phyloP scores from a whole-genome alignment of 257 asterid species.

The Paulownia fortunei region DNA sequence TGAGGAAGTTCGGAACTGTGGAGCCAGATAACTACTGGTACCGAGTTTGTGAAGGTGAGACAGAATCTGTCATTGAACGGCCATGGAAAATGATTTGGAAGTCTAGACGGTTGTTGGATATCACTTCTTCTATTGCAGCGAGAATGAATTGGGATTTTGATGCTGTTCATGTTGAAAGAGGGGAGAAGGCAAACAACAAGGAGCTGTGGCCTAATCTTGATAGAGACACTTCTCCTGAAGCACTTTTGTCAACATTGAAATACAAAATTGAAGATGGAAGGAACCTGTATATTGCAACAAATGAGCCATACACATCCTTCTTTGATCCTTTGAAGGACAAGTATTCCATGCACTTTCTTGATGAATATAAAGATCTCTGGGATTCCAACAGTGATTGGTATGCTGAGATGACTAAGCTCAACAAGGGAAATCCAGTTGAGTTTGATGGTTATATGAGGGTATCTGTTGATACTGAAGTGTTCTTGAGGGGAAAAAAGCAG shows the following conservation, averaged over 20 bases:
- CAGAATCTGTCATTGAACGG: conserved; percentile 54
- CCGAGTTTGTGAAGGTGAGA: conserved; percentile 73
- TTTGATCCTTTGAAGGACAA: conserved; percentile 69
- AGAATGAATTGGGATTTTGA: conserved; percentile 76
- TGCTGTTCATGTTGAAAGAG: conserved; percentile 65
- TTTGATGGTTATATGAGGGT: conserved; percentile 75
- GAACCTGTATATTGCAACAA: conserved; percentile 61
- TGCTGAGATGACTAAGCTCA: conserved; percentile 59
- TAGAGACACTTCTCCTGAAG: conserved; percentile 64
- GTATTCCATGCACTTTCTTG: conserved; percentile 68
- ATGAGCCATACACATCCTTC: conserved; percentile 52
- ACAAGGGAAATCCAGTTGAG: conserved; percentile 60
- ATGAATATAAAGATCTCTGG: conserved; percentile 64
- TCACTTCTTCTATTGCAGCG: conserved; percentile 61
- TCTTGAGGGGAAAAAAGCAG: conserved; percentile 67
- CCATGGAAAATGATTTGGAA: conserved; percentile 74
- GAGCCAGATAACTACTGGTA: conserved; percentile 79
- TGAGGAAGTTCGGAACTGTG: conserved; percentile 70
- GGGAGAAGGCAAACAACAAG: conserved; percentile 65
- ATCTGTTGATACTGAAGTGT: conserved; percentile 71
- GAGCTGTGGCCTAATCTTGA: conserved; percentile 76
- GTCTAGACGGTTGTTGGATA: conserved; percentile 58
- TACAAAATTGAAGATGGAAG: conserved; percentile 67
- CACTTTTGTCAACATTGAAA: conserved; percentile 49
- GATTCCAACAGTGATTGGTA: conserved; percentile 65